Percentiles rank a stretch among this genome's conserved stretches.
Evolutionary conservation across 495 filamentous ascomycete species (phyloP).

Genomic region (Hapsidospora chrysogenum): DNA sequence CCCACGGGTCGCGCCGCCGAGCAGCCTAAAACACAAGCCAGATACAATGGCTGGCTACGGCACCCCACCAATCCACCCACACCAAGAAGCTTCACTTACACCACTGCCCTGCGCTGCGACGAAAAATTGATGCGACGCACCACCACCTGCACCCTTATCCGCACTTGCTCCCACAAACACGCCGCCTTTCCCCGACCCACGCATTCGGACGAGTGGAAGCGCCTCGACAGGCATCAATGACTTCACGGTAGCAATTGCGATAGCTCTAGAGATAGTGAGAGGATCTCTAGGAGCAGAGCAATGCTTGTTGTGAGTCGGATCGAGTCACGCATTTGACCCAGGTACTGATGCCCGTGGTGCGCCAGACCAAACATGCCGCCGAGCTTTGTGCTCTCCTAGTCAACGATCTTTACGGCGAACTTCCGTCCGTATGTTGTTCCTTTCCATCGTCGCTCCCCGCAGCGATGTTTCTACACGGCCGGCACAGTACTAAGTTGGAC

Average conservation of each 20-base stretch:
- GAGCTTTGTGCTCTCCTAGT: slow-evolving; percentile 86
- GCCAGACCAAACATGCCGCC: slow-evolving; percentile 39
- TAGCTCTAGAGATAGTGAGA: slow-evolving; percentile 57
- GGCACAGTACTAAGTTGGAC: too few species aligned
- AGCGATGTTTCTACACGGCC: neutral
- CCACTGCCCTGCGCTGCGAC: too few species aligned
- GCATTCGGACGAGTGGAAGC: too few species aligned
- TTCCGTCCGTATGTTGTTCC: slow-evolving; percentile 58
- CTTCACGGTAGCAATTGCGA: slow-evolving; percentile 46
- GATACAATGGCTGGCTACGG: too few species aligned
- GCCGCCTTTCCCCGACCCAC: too few species aligned
- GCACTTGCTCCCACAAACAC: too few species aligned
- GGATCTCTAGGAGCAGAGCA: slow-evolving; percentile 44
- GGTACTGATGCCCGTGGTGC: slow-evolving; percentile 4
- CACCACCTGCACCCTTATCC: too few species aligned
- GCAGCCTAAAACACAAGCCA: too few species aligned
- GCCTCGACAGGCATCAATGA: slow-evolving; percentile 24
- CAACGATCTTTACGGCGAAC: slow-evolving; percentile 71
- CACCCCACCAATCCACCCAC: too few species aligned
- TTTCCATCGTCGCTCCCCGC: neutral
- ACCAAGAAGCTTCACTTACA: too few species aligned
- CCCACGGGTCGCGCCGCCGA: too few species aligned
- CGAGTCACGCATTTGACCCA: slow-evolving; percentile 1
- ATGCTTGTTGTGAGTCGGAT: slow-evolving; percentile 26
- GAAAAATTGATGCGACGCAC: too few species aligned